Evolutionary conservation across 305 asterid species (phyloP).

Genomic region (Stenogyne calaminthoides): DNA sequence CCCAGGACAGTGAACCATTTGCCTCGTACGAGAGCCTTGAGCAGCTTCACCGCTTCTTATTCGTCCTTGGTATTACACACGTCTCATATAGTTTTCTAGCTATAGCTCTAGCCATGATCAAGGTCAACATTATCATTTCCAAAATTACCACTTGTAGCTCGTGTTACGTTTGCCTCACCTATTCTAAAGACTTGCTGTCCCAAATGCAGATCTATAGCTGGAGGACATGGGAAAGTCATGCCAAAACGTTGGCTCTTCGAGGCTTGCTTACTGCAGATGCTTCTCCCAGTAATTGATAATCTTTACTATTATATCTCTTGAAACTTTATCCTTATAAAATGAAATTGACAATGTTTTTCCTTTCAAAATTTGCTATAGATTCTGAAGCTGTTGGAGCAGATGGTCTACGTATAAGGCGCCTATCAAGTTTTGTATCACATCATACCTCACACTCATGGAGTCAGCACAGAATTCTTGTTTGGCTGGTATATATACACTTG

Average conservation of each 20-base stretch:
- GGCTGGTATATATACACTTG: slow-evolving; percentile 63
- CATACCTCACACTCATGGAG: slow-evolving; percentile 94
- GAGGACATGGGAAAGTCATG: slow-evolving; percentile 87
- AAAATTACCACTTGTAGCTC: slow-evolving; percentile 22
- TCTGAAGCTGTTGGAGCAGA: slow-evolving; percentile 43
- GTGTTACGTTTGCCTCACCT: background rate
- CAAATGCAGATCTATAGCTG: slow-evolving; percentile 78
- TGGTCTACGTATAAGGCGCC: slow-evolving; percentile 53
- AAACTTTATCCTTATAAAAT: background rate
- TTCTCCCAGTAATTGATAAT: slow-evolving; percentile 38
- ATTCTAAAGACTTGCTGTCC: slow-evolving; percentile 6
- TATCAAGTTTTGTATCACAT: slow-evolving; percentile 63
- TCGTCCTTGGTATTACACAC: slow-evolving; percentile 81
- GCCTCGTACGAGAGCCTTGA: slow-evolving; percentile 92
- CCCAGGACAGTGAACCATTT: slow-evolving; percentile 74
- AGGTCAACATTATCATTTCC: slow-evolving; percentile 48
- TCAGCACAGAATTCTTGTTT: slow-evolving; percentile 71
- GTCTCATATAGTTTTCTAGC: slow-evolving; percentile 80
- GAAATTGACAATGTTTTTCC: slow-evolving; percentile 5
- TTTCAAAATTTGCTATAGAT: slow-evolving; percentile 34
- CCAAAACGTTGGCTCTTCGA: slow-evolving; percentile 75
- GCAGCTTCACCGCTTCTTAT: slow-evolving; percentile 90
- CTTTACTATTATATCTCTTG: background rate
- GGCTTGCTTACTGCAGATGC: slow-evolving; percentile 50
- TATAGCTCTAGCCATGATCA: slow-evolving; percentile 79